Conservation (phyloP, 768 basidiomycete species). For the Mycena floridula region DNA sequence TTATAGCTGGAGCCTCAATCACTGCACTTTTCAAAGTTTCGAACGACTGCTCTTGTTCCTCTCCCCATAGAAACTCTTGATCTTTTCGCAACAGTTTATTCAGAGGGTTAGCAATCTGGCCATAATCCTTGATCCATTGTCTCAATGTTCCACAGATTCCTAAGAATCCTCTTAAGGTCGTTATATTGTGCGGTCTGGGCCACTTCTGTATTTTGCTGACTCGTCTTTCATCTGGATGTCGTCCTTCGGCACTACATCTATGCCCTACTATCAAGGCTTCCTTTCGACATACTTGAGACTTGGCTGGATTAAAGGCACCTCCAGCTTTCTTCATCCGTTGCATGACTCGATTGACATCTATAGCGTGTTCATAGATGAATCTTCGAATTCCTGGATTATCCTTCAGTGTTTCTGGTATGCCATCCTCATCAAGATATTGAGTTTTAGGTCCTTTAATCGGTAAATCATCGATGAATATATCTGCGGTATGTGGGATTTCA, state of each 20-base stretch:
- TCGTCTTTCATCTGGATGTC: slow-evolving; percentile 18
- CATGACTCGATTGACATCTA: slow-evolving; percentile 21
- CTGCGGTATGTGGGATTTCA: slow-evolving; percentile 17
- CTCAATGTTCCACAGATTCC: slow-evolving; percentile 17
- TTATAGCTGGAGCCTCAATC: slow-evolving; percentile 14
- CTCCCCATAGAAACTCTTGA: slow-evolving; percentile 20
- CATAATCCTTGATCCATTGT: slow-evolving; percentile 17
- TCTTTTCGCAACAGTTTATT: slow-evolving; percentile 10
- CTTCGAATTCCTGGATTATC: slow-evolving; percentile 16
- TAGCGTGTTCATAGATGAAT: slow-evolving; percentile 32
- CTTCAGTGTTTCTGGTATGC: slow-evolving; percentile 8
- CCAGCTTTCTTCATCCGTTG: slow-evolving; percentile 20
- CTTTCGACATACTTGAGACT: slow-evolving; percentile 13
- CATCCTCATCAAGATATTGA: slow-evolving; percentile 18
- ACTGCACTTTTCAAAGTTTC: slow-evolving; percentile 10
- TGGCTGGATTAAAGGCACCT: slow-evolving; percentile 14
- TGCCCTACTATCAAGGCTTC: slow-evolving; percentile 24
- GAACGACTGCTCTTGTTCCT: slow-evolving; percentile 16
- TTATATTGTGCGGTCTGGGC: slow-evolving; percentile 8
- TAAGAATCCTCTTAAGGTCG: slow-evolving; percentile 16
- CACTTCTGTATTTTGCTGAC: slow-evolving; percentile 21
- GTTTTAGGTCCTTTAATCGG: slow-evolving; percentile 24
- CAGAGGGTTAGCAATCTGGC: slow-evolving; percentile 9
- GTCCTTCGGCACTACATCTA: slow-evolving; percentile 23
- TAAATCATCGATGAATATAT: slow-evolving; percentile 26